phyloP scores from a whole-genome alignment of 306 rosid genomes.

The Cajanus cajan region DNA sequence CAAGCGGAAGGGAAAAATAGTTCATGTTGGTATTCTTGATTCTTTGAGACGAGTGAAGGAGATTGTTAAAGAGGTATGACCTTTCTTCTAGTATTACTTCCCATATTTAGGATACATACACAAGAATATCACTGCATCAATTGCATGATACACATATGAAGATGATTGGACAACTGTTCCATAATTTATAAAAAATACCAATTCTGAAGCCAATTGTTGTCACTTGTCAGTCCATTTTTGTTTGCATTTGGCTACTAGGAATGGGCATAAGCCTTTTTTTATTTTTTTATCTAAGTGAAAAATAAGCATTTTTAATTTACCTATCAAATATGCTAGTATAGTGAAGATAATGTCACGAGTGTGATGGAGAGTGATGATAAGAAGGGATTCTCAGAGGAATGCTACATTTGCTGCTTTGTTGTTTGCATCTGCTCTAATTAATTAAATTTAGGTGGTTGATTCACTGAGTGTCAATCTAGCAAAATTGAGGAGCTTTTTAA shows the following conservation, averaged over 20 bases:
- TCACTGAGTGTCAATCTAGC: neutral
- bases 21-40: slow-evolving; percentile 64
- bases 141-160: slow-evolving; percentile 7
- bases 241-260: neutral
- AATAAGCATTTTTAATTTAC: neutral
- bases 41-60: slow-evolving; percentile 95
- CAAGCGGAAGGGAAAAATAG: slow-evolving; percentile 64
- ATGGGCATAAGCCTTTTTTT: neutral
- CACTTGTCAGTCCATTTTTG: neutral
- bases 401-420: neutral
- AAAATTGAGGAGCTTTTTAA: neutral
- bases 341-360: neutral
- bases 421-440: neutral
- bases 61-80: slow-evolving; percentile 81
- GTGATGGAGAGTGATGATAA: neutral
- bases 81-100: slow-evolving; percentile 18
- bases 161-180: neutral
- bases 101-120: neutral
- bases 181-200: slow-evolving; percentile 2
- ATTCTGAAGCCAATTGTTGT: neutral
- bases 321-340: neutral
- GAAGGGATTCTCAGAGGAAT: neutral
- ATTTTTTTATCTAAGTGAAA: neutral
- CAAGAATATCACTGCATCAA: neutral
- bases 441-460: neutral